Base-by-base conservation (phyloP, 148 eudicot species). In the Camellia sinensis region DNA sequence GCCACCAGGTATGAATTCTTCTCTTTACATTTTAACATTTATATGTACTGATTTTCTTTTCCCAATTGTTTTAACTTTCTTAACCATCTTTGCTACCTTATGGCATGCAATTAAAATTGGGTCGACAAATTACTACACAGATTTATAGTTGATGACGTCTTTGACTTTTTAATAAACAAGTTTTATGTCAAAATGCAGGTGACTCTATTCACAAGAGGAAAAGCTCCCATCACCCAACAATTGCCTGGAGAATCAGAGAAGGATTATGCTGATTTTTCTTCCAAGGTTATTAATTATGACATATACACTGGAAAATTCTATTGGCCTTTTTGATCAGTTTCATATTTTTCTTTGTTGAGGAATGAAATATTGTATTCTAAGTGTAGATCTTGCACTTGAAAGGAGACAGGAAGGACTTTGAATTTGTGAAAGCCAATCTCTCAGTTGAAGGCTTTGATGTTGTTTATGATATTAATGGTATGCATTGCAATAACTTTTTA, bases 121-220 rank as follows among this genome's bases (percentile, higher is more conserved):
- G 77, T 63, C 50, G 57, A 43, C 41, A 6, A 17, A 74, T 0
- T 71, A 41, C 52, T 60, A 13, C 5, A 37, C 15, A 12, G 53
- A 7, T n/a, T 80, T 40, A 29, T 56, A 40, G 17, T 80, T 66
- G 43, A 53, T 40, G 40, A 19, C 41, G 73, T 41, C 46, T 74
- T 5, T 17, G 50, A 19, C n/a, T 75, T 29, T 29, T 29, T 29
- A 29, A 29, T 29, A 29, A 29, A 29, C 37, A 29, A 29, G 37
- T 29, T 29, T 29, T 29, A 29, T 29, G 37, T 29, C 18, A n/a
- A 80, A 43, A 21, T 81, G 72, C 84, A 95, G 98, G 97, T 95
- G 52, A 93, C 97, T 71, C 86, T 95, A n/a, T 95, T 93, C 81
- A 95, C 98, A 10, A 89, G 98, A 86, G 98, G 98, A 71, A 95